phyloP scores from a whole-genome alignment of 805 yeast genomes.

The Torulaspora delbrueckii region DNA sequence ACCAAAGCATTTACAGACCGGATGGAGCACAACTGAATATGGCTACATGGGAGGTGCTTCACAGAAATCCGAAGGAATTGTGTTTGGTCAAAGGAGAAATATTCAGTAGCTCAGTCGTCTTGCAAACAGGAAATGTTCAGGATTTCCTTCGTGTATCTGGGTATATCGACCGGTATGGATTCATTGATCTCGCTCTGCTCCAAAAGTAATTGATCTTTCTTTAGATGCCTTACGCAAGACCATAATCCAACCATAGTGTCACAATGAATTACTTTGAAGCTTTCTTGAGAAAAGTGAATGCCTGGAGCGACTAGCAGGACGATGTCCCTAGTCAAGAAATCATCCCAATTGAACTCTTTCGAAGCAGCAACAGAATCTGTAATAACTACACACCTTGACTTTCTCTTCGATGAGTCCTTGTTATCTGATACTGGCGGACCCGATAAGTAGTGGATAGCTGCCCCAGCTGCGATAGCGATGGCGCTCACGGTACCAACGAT shows the following conservation, averaged over 20 bases:
- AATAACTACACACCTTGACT: conserved; percentile 20
- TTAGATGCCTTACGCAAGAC: conserved; percentile 51
- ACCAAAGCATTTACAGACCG: conserved; percentile 43
- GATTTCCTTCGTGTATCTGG: conserved; percentile 30
- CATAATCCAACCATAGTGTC: conserved; percentile 47
- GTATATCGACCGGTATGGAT: conserved; percentile 31
- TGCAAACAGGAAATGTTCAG: conserved; percentile 8
- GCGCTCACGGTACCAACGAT: conserved; percentile 8
- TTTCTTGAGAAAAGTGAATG: conserved; percentile 11
- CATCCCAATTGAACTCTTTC: conserved; percentile 18
- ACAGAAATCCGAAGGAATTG: conserved; percentile 49
- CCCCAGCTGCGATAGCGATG: conserved; percentile 12
- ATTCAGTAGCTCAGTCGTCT: conserved; percentile 26
- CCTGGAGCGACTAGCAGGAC: conserved; percentile 38
- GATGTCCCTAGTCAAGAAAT: conserved; percentile 21
- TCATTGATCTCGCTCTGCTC: conserved; percentile 25
- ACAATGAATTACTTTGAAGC: conserved; percentile 41
- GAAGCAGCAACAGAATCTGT: conserved; percentile 15
- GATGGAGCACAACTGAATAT: conserved; percentile 57
- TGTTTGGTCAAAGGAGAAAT: conserved; percentile 49
- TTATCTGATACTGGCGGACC: background rate
- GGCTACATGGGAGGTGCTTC: conserved; percentile 57
- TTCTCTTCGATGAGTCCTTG: background rate
- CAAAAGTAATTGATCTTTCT: conserved; percentile 35
- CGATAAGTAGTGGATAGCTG: conserved; percentile 5